phyloP scores from a whole-genome alignment of 2,329 filamentous ascomycete species.

The Coleophoma eucalyptorum region DNA sequence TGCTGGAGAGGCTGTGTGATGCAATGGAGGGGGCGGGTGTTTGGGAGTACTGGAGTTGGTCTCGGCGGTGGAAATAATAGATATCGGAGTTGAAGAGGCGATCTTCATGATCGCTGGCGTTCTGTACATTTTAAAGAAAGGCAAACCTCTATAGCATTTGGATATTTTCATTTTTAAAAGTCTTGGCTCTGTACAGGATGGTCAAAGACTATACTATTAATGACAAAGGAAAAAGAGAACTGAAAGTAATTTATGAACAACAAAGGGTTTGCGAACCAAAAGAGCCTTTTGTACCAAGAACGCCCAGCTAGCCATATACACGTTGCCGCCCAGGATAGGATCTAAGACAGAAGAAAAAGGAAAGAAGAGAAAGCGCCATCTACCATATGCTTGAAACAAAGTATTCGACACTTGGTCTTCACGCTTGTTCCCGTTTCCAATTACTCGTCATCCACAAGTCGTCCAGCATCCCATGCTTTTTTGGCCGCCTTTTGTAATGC shows the following conservation, averaged over 20 bases:
- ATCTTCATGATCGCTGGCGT: too few relatives aligned
- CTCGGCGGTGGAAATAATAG: neutral
- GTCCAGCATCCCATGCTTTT: constrained; percentile 37
- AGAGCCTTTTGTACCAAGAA: too few relatives aligned
- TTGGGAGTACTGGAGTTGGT: neutral
- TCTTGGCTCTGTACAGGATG: too few relatives aligned
- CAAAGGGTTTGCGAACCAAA: too few relatives aligned
- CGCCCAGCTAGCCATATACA: too few relatives aligned
- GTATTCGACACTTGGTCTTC: neutral
- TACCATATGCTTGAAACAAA: neutral
- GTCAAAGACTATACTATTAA: too few relatives aligned
- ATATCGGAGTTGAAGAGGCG: neutral
- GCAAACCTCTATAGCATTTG: too few relatives aligned
- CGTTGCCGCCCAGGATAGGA: too few relatives aligned
- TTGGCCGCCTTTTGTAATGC: constrained; percentile 48
- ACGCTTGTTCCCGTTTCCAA: neutral
- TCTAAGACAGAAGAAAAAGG: neutral
- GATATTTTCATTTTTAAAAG: too few relatives aligned
- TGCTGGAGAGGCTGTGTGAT: neutral
- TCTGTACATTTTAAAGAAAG: too few relatives aligned
- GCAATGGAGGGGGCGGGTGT: neutral
- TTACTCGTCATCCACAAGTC: constrained; percentile 33
- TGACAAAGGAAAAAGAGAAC: too few relatives aligned
- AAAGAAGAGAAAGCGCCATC: neutral
- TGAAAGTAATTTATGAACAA: too few relatives aligned